Evolutionary conservation across 2,329 filamentous ascomycete genomes (phyloP).

Genomic region (Calonectria pteridis): DNA sequence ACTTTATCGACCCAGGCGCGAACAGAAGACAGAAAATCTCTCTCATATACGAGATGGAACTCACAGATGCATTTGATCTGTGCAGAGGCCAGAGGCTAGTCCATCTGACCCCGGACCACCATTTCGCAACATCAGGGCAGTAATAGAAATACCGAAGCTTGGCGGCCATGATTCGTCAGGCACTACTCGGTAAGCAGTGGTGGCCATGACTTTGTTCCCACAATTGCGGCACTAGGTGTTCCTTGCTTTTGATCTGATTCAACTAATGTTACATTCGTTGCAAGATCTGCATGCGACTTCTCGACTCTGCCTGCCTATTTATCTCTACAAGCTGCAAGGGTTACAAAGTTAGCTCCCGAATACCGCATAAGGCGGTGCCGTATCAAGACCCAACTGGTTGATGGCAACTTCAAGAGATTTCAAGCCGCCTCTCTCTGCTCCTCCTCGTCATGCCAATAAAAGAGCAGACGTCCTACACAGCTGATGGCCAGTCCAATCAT

Average conservation of each 20-base stretch:
- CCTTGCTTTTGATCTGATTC: conserved; percentile 2
- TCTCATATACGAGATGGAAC: neutral
- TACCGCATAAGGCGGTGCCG: neutral
- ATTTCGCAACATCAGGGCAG: neutral
- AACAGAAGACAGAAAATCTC: neutral
- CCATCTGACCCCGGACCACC: neutral
- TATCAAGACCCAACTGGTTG: neutral
- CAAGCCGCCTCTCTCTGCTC: neutral
- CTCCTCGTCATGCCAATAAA: neutral
- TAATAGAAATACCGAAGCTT: neutral
- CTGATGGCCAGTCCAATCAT: neutral
- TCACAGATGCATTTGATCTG: neutral
- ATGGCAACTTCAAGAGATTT: neutral
- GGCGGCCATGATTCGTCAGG: neutral
- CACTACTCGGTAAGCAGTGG: neutral
- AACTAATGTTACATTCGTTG: conserved; percentile 5
- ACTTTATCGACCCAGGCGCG: neutral
- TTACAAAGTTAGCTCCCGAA: neutral
- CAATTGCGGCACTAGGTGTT: conserved; percentile 3
- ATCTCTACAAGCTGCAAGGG: neutral
- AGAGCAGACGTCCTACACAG: neutral
- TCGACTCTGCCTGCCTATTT: neutral
- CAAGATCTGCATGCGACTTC: conserved; percentile 3
- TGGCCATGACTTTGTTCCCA: neutral
- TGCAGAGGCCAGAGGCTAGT: neutral